Conservation (phyloP, 352 stramenopile genomes). For the Phytophthora niederhauseri region DNA sequence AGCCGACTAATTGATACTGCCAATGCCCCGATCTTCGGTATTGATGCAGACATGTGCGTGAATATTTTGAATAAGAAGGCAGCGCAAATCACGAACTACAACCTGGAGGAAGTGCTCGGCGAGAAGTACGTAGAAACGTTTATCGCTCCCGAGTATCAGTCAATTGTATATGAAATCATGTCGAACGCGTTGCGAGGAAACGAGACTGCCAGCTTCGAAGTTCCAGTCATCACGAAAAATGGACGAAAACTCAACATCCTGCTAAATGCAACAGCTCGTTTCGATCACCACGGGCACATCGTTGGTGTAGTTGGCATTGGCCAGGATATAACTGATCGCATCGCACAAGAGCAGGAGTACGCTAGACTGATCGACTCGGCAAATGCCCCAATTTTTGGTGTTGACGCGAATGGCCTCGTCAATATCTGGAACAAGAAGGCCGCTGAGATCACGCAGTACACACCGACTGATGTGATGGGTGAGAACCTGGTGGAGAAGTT, state of each 20-base stretch:
- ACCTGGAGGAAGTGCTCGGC: slow-evolving; percentile 73
- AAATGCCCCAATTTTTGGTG: slow-evolving; percentile 89
- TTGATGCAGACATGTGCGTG: slow-evolving; percentile 51
- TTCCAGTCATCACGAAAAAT: slow-evolving; percentile 74
- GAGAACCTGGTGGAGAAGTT: slow-evolving; percentile 67
- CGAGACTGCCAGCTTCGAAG: slow-evolving; percentile 75
- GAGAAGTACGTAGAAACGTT: slow-evolving; percentile 83
- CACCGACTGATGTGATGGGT: slow-evolving; percentile 61
- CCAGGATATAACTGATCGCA: slow-evolving; percentile 76
- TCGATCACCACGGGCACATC: slow-evolving; percentile 67
- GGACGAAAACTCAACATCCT: slow-evolving; percentile 73
- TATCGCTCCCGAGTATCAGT: slow-evolving; percentile 74
- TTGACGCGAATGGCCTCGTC: slow-evolving; percentile 64
- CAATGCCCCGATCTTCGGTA: slow-evolving; percentile 65
- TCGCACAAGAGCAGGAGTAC: slow-evolving; percentile 65
- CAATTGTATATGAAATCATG: slow-evolving; percentile 73
- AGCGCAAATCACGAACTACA: slow-evolving; percentile 72
- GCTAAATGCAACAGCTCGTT: slow-evolving; percentile 76
- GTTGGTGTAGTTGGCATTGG: slow-evolving; percentile 77
- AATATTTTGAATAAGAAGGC: slow-evolving; percentile 81
- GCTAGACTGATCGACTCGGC: slow-evolving; percentile 69
- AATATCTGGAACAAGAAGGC: slow-evolving; percentile 82
- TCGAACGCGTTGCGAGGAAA: slow-evolving; percentile 62
- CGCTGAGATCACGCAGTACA: slow-evolving; percentile 76
- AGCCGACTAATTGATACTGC: slow-evolving; percentile 57